These are phyloP conservation scores for Penicillium rolfsii DNA, from an alignment of 2,329 filamentous ascomycete species.

Conservation along the genomic window DNA sequence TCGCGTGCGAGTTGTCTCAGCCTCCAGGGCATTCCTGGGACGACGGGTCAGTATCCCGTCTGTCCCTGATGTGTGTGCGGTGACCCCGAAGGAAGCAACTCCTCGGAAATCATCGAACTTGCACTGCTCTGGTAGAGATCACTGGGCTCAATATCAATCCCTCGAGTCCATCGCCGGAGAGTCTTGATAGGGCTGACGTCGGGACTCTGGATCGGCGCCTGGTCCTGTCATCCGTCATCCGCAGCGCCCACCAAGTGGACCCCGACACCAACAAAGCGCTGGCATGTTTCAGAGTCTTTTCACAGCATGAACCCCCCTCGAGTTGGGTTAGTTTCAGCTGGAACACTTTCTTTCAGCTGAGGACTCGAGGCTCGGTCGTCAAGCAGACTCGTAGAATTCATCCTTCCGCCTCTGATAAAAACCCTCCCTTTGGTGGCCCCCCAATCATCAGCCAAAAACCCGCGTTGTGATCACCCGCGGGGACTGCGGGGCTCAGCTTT, in stretches of 20 bases:
- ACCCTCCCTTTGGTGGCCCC: not conserved
- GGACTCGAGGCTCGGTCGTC: not conserved
- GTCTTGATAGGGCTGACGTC: not conserved
- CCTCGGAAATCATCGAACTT: not conserved
- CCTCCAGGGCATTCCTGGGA: not conserved
- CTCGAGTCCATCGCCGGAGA: no score
- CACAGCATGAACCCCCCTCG: not conserved
- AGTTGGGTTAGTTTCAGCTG: not conserved
- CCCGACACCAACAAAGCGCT: not conserved
- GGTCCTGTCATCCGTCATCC: not conserved
- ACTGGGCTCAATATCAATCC: no score
- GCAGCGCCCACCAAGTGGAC: not conserved
- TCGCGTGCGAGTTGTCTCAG: no score
- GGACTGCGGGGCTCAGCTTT: conserved; percentile 32
- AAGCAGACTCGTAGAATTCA: not conserved
- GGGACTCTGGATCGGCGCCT: not conserved
- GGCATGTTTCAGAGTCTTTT: not conserved
- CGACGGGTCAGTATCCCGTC: not conserved
- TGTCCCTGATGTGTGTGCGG: not conserved
- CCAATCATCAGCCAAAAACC: not conserved
- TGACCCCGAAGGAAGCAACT: not conserved
- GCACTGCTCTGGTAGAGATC: no score
- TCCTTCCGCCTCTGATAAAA: not conserved
- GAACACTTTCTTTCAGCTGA: conserved; percentile 1
- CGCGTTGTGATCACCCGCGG: conserved; percentile 25